Base-by-base conservation (phyloP, 768 basidiomycete genomes). In the Leccinum longicurvipes region DNA sequence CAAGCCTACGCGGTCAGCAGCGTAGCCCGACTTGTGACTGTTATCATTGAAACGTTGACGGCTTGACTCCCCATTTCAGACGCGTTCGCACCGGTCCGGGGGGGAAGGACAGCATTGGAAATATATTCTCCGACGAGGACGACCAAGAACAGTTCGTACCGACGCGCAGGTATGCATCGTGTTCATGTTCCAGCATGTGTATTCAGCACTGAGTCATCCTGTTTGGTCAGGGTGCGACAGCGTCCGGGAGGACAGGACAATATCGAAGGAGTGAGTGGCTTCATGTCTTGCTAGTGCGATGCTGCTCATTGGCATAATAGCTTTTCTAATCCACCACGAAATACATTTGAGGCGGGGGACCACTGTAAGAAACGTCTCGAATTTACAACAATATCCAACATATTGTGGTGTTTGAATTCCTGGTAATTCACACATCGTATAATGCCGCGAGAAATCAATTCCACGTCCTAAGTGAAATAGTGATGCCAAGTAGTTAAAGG, bases 181-280 rank as follows among this genome's bases (percentile, higher is more conserved):
- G 36, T 49, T 47, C 17, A 47, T 50, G 56, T 8, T 19, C 17
- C 10, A 21, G 1, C 21, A 12, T 46, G 12, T 46, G 5, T 36
- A 4, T 4, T 23, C 6, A 7, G 9, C 51, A 21, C 32, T 46
- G 32, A 55, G 7, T 53, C 28, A 42, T 36, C 1, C 28, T 19
- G 15, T 45, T 27, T 31, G 34, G 8, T 42, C 49, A 89, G 86
- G 55, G 87, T 89, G 29, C 77, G 85, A 57, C 77, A 89, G 68
- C 79, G 77, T 44, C 87, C 87, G 29, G 87, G 87, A 62, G 87
- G 87, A 24, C 67, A 77, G 48, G 87, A 89, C 65, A 81, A 75
- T 64, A 82, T 89, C 48, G 68, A 73, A 29, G 68, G 69, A 6
- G 76, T 77, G 53, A 61, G 76, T 67, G 6, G 5, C 10, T 14